phyloP scores from a whole-genome alignment of 352 stramenopile genomes.

The Phytopythium chamaehyphon region DNA sequence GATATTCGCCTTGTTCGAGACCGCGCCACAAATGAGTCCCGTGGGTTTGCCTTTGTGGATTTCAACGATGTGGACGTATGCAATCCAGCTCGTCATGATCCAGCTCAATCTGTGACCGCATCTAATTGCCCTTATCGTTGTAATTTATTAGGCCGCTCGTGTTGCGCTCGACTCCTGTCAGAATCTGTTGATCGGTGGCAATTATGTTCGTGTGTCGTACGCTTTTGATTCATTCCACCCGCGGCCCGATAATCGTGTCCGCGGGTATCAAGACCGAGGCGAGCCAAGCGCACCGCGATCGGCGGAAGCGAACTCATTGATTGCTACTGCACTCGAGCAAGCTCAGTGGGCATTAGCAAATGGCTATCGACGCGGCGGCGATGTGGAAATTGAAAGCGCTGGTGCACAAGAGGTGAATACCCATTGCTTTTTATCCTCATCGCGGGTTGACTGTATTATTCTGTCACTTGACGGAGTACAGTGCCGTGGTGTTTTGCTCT shows the following conservation, averaged over 20 bases:
- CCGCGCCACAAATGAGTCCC: slow-evolving; percentile 52
- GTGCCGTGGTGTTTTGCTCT: too few species aligned
- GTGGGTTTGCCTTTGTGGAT: slow-evolving; percentile 80
- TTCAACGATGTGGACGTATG: slow-evolving; percentile 65
- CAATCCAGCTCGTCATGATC: neutral
- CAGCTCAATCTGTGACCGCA: neutral
- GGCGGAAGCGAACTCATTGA: slow-evolving; percentile 34
- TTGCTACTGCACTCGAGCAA: slow-evolving; percentile 64
- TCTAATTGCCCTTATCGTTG: slow-evolving; percentile 5
- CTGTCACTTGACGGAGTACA: too few species aligned
- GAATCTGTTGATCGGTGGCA: slow-evolving; percentile 30
- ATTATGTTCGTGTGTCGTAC: slow-evolving; percentile 51
- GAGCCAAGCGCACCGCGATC: too few species aligned
- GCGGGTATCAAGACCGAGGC: slow-evolving; percentile 6
- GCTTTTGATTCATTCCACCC: slow-evolving; percentile 39
- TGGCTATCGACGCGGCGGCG: slow-evolving; percentile 27
- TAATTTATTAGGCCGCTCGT: slow-evolving; percentile 12
- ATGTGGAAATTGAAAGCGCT: slow-evolving; percentile 11
- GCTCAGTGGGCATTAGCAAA: slow-evolving; percentile 80
- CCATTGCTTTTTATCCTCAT: slow-evolving; percentile 17
- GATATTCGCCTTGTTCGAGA: slow-evolving; percentile 78
- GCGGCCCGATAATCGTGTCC: slow-evolving; percentile 10
- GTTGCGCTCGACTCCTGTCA: slow-evolving; percentile 26
- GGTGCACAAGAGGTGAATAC: slow-evolving; percentile 32
- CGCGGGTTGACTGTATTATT: too few species aligned